Evolutionary conservation across 2,329 filamentous ascomycete species (phyloP), one percentile per base, ranked within the genome.

Genomic region (Tolypocladium nubicola): DNA sequence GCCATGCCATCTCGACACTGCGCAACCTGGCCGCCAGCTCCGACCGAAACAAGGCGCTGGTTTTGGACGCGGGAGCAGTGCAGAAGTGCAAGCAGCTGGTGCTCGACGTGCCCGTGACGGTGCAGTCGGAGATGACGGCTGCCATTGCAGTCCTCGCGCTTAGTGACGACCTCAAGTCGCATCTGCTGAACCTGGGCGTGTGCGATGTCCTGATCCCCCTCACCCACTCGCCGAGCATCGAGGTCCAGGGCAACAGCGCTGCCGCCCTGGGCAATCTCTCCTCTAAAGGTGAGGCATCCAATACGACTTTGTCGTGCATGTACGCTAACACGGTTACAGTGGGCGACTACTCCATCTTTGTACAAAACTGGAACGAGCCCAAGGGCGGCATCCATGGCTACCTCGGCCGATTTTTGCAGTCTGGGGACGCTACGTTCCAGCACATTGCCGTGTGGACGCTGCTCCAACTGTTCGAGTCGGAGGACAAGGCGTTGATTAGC

Each of bases 41-140:
- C 9, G 94, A 99, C 70, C 86, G 90, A 61, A 99, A 99, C 81
- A 99, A 99, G 76, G 89, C 95, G 58, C 81, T 99, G n/a, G 94
- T 99, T 1, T 77, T 99, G 53, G 91, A 97, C 73, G 94, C 94
- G 39, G 94, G 94, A 30, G 94, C 94, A 2, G 94, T 99, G 43
- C 91, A 97, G 70, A 97, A 97, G 72, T 99, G 94, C 84, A 97
- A 97, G 75, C 90, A 97, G 69, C 80, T 99, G 55, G 92, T 99
- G 30, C 79, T 99, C 21, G 87, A 95, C 57, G 94, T 97, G 3
- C 91, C 94, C 0, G 81, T 97, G 53, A 93, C 89, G 43, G 94
- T 99, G 2, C 94, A 99, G 71, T 97, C 92, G 2, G 94, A 99
- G 73, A 99, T 99, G 94, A 99, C 94, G 5, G 94, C 94, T n/a